Evolutionary conservation across 441 rosid species (phyloP).

Genomic region (Corymbia citriodora): DNA sequence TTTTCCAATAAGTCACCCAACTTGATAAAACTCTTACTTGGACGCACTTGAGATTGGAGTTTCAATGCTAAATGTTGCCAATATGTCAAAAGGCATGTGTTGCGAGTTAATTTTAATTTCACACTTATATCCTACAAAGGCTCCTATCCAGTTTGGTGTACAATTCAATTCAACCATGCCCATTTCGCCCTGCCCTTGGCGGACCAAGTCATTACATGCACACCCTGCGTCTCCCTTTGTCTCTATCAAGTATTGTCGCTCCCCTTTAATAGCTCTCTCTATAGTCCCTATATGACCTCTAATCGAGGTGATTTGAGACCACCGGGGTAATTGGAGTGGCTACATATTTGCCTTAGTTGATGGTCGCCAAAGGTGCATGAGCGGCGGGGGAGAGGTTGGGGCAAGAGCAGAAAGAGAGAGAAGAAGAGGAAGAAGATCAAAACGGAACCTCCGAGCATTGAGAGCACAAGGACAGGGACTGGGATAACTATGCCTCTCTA

Average conservation of each 20-base stretch:
- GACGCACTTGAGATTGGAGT: neutral
- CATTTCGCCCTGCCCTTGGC: accelerated
- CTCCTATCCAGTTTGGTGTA: neutral
- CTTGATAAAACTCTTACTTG: accelerated
- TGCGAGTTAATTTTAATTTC: neutral
- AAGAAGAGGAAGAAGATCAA: constrained; percentile 64
- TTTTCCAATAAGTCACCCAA: neutral
- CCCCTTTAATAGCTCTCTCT: neutral
- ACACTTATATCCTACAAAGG: neutral
- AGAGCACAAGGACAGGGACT: constrained; percentile 53
- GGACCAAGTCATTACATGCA: accelerated
- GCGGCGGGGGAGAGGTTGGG: constrained; percentile 15
- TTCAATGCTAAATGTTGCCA: neutral
- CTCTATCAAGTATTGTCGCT: neutral
- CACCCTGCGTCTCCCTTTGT: neutral
- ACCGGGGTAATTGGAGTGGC: neutral
- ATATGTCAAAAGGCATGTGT: neutral
- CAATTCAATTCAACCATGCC: neutral
- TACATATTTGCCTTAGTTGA: neutral
- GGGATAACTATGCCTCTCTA: constrained; percentile 65
- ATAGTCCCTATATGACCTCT: neutral
- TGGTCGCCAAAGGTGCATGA: neutral
- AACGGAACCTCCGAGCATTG: constrained; percentile 43
- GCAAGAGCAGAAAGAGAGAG: constrained; percentile 55
- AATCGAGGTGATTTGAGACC: neutral